Evolutionary conservation across 495 filamentous ascomycete genomes (phyloP), one percentile per base, ranked within the genome.

Genomic region (Xylaria palmicola): DNA sequence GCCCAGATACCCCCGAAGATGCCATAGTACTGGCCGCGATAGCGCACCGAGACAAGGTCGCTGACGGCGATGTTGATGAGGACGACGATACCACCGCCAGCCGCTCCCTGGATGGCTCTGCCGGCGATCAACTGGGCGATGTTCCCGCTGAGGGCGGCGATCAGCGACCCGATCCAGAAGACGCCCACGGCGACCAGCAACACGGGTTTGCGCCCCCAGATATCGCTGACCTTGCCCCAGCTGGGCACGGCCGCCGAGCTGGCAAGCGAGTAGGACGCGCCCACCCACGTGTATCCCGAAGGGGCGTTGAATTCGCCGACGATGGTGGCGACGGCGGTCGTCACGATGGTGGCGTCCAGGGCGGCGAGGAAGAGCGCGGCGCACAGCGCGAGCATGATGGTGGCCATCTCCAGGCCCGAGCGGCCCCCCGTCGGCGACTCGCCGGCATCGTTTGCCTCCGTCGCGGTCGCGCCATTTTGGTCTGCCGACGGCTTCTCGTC

Each of bases 191-290:
- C 89, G 8, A 85, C 56, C 24, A 96, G 75, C 37, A 94, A 77
- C 39, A 93, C 85, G 5, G 83, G 85, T 67, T 94, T 96, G 36
- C 91, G 84, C 0, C 91, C 91, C 81, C 86, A 94, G 60, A 94
- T 92, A 63, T 94, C 91, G 67, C 83, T 86, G 44, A 91, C 71
- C 67, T 91, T 91, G 3, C 89, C 90, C 90, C 90, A 93, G 54
- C 83, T 79, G 1, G 89, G 88, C 9, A 85, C 83, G n/a, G 84
- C 84, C 4, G 90, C 85, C 1, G 85, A 78, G 68, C 85, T 87
- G 17, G 84, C 88, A 6, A 93, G 79, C 2, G 88, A 74, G 58
- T 85, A 89, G 4, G 85, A 83, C 7, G 83, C 83, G 6, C 86
- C 86, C 62, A 91, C 87, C 88, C 88, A 91, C 32, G 86, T 88